A percentile compares a stretch with the other conserved stretches of the same genome.
Conservation (phyloP, 2,329 filamentous ascomycete species). For the Orbilia brochopaga region DNA sequence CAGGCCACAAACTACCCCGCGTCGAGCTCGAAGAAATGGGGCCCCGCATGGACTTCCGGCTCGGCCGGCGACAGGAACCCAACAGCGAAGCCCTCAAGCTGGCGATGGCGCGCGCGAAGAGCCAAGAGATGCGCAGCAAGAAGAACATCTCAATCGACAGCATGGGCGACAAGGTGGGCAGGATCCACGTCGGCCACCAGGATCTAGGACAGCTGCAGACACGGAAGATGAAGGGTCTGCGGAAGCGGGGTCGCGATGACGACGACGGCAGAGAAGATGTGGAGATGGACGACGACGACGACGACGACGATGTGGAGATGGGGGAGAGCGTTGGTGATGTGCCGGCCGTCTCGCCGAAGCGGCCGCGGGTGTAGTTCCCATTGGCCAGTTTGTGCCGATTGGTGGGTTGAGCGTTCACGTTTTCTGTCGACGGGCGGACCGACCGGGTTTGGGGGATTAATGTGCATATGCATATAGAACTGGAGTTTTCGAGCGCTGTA, state of each 20-base stretch:
- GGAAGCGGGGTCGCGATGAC: constrained; percentile 73
- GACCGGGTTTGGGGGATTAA: background rate
- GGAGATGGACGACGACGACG: constrained; percentile 57
- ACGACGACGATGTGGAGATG: constrained; percentile 60
- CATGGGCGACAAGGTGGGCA: constrained; percentile 95
- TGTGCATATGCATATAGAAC: constrained; percentile 21
- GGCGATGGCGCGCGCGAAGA: constrained; percentile 84
- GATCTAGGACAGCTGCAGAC: constrained; percentile 87
- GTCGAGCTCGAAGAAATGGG: constrained; percentile 96
- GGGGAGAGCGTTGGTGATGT: constrained; percentile 57
- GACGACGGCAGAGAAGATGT: constrained; percentile 64
- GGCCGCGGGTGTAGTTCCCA: constrained; percentile 21
- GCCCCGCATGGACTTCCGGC: constrained; percentile 86
- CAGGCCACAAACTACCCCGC: constrained; percentile 82
- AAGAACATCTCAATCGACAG: constrained; percentile 93
- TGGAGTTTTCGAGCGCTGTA: constrained; percentile 48
- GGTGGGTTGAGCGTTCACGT: too few relatives aligned
- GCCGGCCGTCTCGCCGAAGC: constrained; percentile 35
- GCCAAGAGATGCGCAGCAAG: constrained; percentile 72
- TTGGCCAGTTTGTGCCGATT: background rate
- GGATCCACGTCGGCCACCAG: constrained; percentile 88
- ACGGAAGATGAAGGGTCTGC: constrained; percentile 98
- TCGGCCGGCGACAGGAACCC: constrained; percentile 79
- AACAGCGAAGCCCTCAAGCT: constrained; percentile 83
- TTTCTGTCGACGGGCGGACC: too few relatives aligned